Evolutionary conservation across 2,329 filamentous ascomycete species (phyloP), one percentile per base, ranked within the genome.

Genomic region (Hymenoscyphus fraxineus): DNA sequence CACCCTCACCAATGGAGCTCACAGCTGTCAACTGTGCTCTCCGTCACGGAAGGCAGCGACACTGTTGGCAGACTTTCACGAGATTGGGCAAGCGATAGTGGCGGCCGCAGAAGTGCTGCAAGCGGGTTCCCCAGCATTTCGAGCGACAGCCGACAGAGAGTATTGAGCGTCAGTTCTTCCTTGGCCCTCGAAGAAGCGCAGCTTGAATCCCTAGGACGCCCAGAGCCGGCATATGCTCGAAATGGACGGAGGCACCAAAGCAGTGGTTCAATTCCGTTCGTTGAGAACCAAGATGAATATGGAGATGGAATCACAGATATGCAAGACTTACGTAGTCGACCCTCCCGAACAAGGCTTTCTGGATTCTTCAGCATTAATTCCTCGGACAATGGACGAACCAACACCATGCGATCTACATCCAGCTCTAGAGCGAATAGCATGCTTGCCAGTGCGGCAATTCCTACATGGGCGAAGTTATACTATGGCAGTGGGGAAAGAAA

Each of bases 401-500:
- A 70, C 62, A 75, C 73, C 1, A 74, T 75, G 70, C 70, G 70
- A 44, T 75, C 74, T 16, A 71, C 69, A 12, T 61, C 75, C 3
- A 78, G 78, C 40, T 83, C 81, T 13, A 77, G 77, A 58, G 76
- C 79, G 22, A 83, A 79, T 65, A 76, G 78, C 31, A 68, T 80
- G 35, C 70, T 79, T 59, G 76, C 76, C n/a, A 75, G 74, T 44
- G 69, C 68, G 27, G 68, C 68, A 19, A 75, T 81, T 55, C 81
- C 82, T 1, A 75, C 78, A 7, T 84, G 82, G 75, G 78, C 77
- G 51, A 86, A 82, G 69, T 78, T 91, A 16, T 93, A 92, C 76
- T 93, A 93, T 74, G 85, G 86, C 41, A 87, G 85, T 61, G 87
- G 88, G 60, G 87, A 85, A 75, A 82, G 80, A 66, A 82, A 78